These are phyloP conservation scores for sorghum (Sorghum bicolor) DNA, from an alignment of 176 grass and related monocot genomes.

Conservation along the genomic window DNA sequence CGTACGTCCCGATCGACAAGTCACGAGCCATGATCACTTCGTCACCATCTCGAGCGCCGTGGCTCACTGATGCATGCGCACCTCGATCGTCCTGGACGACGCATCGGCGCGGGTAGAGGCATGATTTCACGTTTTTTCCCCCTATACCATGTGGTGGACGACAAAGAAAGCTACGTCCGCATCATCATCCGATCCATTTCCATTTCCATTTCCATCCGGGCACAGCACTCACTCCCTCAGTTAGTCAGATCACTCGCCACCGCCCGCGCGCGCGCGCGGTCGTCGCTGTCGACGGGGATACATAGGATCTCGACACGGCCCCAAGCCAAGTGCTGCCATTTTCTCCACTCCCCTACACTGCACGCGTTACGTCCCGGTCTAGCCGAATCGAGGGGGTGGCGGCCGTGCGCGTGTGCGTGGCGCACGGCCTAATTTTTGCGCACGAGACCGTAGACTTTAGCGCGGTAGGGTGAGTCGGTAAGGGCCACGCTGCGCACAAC, in stretches of 20 bases:
- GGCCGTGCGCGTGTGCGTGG: background rate
- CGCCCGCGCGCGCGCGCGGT: background rate
- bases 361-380: background rate
- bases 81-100: background rate
- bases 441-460: background rate
- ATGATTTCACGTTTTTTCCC: background rate
- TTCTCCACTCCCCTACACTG: background rate
- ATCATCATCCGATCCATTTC: background rate
- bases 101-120: background rate
- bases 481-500: background rate
- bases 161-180: conserved; percentile 28
- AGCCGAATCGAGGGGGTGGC: background rate
- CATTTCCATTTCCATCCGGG: too few relatives aligned
- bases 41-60: background rate
- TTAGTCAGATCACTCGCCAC: background rate
- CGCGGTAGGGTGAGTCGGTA: background rate
- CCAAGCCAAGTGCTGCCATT: background rate
- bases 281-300: background rate
- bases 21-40: background rate
- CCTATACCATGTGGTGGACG: conserved; percentile 3
- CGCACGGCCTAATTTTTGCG: conserved; percentile 22
- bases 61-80: background rate
- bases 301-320: background rate
- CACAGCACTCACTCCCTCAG: background rate
- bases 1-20: background rate